phyloP scores from a whole-genome alignment of 1,284 basidiomycete species.

The Agroathelia rolfsii region DNA sequence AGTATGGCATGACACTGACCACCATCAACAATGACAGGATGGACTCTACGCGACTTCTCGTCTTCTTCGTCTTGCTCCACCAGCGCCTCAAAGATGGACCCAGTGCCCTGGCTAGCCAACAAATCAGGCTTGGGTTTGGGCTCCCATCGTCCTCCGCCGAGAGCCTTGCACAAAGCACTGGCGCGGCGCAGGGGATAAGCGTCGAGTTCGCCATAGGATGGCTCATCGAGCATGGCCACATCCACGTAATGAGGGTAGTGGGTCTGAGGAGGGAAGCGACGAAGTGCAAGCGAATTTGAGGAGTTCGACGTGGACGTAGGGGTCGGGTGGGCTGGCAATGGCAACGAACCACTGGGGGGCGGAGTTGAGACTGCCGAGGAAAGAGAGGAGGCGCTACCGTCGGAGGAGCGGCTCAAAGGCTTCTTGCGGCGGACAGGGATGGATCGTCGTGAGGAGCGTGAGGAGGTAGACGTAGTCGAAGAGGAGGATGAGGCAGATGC shows the following conservation, averaged over 20 bases:
- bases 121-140: no score
- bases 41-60: constrained; percentile 33
- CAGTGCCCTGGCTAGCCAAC: no score
- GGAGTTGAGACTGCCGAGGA: constrained; percentile 19
- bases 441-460: no score
- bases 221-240: constrained; percentile 32
- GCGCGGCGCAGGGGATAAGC: constrained; percentile 59
- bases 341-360: constrained; percentile 28
- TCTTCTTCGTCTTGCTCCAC: constrained; percentile 54
- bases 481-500: constrained; percentile 18
- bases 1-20: constrained; percentile 23
- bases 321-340: no score
- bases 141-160: constrained; percentile 67
- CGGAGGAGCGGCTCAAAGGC: no score
- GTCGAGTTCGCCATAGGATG: constrained; percentile 50
- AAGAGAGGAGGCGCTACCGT: constrained; percentile 22
- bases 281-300: no score
- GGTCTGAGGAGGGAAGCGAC: no score
- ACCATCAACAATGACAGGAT: constrained; percentile 56
- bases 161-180: constrained; percentile 59
- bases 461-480: no score
- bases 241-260: no score
- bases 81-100: constrained; percentile 53
- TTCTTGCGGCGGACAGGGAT: constrained; percentile 18
- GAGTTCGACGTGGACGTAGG: no score